Percentiles rank a stretch among this genome's conserved stretches.
These are phyloP conservation scores for Naganishia sp. DNA, from an alignment of 1,284 basidiomycete genomes.

Conservation along the genomic window DNA sequence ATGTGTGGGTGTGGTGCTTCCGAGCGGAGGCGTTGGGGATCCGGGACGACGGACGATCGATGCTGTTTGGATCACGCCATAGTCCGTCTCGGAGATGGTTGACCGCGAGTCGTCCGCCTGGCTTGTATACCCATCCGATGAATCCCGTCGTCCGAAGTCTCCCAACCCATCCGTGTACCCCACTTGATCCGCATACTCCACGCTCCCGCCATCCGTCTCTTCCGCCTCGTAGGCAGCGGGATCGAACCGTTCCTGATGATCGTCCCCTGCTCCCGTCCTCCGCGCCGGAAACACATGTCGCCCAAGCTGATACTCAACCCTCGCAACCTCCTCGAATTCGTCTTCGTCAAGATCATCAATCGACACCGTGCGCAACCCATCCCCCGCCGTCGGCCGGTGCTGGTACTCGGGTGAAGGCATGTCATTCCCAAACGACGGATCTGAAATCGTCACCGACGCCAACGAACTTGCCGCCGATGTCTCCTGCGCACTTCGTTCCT, in stretches of 20 bases:
- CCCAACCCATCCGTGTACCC: not conserved
- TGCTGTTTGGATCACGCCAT: slow-evolving; percentile 19
- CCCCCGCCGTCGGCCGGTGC: not conserved
- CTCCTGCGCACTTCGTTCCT: not conserved
- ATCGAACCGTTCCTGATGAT: slow-evolving; percentile 25
- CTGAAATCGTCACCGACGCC: slow-evolving; percentile 16
- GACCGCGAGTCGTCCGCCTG: slow-evolving; percentile 15
- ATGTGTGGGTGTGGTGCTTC: not conserved
- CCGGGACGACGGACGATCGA: slow-evolving; percentile 10
- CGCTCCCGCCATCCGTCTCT: slow-evolving; percentile 20
- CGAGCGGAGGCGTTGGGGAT: not conserved
- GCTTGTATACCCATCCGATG: slow-evolving; percentile 14
- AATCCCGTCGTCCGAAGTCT: slow-evolving; percentile 8
- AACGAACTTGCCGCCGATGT: slow-evolving; percentile 16
- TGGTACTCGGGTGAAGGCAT: slow-evolving; percentile 14
- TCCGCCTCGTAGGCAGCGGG: slow-evolving; percentile 30
- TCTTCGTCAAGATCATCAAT: slow-evolving; percentile 25
- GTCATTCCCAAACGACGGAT: slow-evolving; percentile 20
- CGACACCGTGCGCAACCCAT: slow-evolving; percentile 16
- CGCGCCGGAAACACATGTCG: slow-evolving; percentile 20
- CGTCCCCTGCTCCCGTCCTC: too few species aligned
- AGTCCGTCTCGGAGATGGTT: slow-evolving; percentile 23
- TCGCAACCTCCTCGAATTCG: slow-evolving; percentile 21
- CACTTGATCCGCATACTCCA: slow-evolving; percentile 27
- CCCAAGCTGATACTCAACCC: slow-evolving; percentile 23